Evolutionary conservation across 352 stramenopile species (phyloP).

Genomic region (Pythium sukuiense): DNA sequence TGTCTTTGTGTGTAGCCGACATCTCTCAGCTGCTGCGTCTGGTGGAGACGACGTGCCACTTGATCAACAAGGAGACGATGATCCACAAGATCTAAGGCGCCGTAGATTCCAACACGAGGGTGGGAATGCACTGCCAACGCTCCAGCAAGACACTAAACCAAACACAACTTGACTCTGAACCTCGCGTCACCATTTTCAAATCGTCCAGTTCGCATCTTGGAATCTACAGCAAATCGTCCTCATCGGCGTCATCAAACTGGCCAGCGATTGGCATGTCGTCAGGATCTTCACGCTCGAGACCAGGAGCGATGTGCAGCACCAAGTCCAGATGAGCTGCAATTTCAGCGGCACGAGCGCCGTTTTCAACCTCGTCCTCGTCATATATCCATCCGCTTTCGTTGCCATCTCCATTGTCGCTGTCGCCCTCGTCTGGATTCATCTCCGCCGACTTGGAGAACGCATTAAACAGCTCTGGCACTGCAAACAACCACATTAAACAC

Average conservation of each 20-base stretch:
- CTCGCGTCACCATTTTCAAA: no score
- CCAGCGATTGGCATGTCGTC: slow-evolving; percentile 37
- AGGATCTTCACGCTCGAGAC: slow-evolving; percentile 28
- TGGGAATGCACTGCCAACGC: neutral
- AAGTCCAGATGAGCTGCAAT: slow-evolving; percentile 71
- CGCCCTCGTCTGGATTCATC: slow-evolving; percentile 79
- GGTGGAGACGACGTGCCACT: slow-evolving; percentile 97
- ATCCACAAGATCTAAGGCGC: slow-evolving; percentile 86
- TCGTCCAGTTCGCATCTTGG: no score
- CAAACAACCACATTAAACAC: neutral
- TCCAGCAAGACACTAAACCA: neutral
- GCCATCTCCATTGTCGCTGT: slow-evolving; percentile 31
- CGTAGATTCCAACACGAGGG: neutral
- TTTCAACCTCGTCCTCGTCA: slow-evolving; percentile 72
- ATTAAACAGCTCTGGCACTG: slow-evolving; percentile 74
- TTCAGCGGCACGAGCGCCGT: slow-evolving; percentile 58
- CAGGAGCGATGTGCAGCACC: slow-evolving; percentile 62
- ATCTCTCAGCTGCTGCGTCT: slow-evolving; percentile 95
- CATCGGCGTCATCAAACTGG: slow-evolving; percentile 83
- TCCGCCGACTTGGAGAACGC: slow-evolving; percentile 81
- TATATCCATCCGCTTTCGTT: slow-evolving; percentile 71
- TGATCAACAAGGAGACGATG: slow-evolving; percentile 99
- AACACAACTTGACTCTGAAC: slow-evolving; percentile 5
- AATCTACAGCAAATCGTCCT: slow-evolving; percentile 44
- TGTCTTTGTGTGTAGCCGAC: slow-evolving; percentile 54